These are phyloP conservation scores for Komagataella pastoris DNA, from an alignment of 805 yeast genomes.

Conservation along the genomic window DNA sequence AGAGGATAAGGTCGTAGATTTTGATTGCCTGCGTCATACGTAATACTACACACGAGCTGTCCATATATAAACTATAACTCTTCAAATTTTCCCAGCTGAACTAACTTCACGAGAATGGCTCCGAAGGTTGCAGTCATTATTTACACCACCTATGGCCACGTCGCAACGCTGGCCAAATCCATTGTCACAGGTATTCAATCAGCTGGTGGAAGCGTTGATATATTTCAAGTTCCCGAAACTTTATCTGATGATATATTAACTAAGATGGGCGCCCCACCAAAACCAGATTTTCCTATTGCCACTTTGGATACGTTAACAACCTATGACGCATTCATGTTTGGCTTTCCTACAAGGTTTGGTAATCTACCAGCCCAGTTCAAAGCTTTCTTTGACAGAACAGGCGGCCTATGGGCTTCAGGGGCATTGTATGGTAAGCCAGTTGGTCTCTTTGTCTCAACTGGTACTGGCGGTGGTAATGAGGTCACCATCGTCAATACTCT, in stretches of 20 bases:
- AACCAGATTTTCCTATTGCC: conserved; percentile 53
- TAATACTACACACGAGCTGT: neutral
- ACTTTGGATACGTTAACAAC: conserved; percentile 39
- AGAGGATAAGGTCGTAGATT: too few species aligned
- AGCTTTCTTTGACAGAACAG: conserved; percentile 68
- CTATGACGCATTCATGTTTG: conserved; percentile 76
- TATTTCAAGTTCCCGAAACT: conserved; percentile 72
- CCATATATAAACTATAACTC: neutral
- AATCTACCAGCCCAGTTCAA: conserved; percentile 66
- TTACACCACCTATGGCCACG: conserved; percentile 74
- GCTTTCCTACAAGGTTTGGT: conserved; percentile 82
- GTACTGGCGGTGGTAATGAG: conserved; percentile 83
- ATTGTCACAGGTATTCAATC: conserved; percentile 54
- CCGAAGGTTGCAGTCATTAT: conserved; percentile 25
- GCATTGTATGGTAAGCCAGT: conserved; percentile 62
- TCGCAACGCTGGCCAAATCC: conserved; percentile 52
- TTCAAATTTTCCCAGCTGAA: neutral
- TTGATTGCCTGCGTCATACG: too few species aligned
- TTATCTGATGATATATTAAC: conserved; percentile 43
- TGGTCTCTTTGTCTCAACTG: conserved; percentile 62
- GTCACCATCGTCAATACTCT: conserved; percentile 49
- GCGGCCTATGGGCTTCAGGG: conserved; percentile 70
- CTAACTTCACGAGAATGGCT: conserved; percentile 4
- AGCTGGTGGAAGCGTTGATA: conserved; percentile 56
- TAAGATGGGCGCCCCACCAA: conserved; percentile 49